A percentile compares a stretch with the other conserved stretches of the same genome.
Evolutionary conservation across 2,329 filamentous ascomycete genomes (phyloP).

Genomic region (Coniochaeta pulveracea): DNA sequence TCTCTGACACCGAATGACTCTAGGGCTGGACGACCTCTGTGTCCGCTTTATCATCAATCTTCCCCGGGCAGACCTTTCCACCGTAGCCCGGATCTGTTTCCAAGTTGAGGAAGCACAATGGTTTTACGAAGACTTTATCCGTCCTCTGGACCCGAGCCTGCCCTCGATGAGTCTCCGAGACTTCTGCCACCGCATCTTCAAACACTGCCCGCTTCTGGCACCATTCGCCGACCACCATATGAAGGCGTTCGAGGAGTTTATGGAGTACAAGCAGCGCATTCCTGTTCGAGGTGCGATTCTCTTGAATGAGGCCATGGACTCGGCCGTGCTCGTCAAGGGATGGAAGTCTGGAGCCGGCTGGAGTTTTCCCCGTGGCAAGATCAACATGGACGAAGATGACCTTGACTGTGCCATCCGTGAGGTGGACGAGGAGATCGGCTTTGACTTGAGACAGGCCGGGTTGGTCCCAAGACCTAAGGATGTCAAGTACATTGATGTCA

Average conservation of each 20-base stretch:
- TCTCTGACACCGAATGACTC: no score
- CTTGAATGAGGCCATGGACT: slow-evolving; percentile 89
- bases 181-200: slow-evolving; percentile 85
- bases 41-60: slow-evolving; percentile 98
- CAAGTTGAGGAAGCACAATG: slow-evolving; percentile 99
- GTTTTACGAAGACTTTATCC: slow-evolving; percentile 99
- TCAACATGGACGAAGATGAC: slow-evolving; percentile 94
- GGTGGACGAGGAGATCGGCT: slow-evolving; percentile 92
- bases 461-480: slow-evolving; percentile 61
- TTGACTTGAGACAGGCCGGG: slow-evolving; percentile 65
- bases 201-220: slow-evolving; percentile 82
- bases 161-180: slow-evolving; percentile 75
- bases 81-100: slow-evolving; percentile 91
- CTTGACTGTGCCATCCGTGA: slow-evolving; percentile 88
- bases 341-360: slow-evolving; percentile 96
- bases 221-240: slow-evolving; percentile 68
- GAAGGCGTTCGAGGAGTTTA: slow-evolving; percentile 80
- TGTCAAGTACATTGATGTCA: slow-evolving; percentile 76
- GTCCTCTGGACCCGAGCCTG: slow-evolving; percentile 72
- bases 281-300: slow-evolving; percentile 91
- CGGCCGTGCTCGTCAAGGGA: slow-evolving; percentile 85
- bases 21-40: slow-evolving; percentile 96
- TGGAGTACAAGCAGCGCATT: slow-evolving; percentile 88
- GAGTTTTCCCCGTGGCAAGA: slow-evolving; percentile 95
- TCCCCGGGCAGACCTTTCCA: slow-evolving; percentile 78